Evolutionary conservation across 1,284 basidiomycete species (phyloP).

Genomic region (Trichosporon sp.): DNA sequence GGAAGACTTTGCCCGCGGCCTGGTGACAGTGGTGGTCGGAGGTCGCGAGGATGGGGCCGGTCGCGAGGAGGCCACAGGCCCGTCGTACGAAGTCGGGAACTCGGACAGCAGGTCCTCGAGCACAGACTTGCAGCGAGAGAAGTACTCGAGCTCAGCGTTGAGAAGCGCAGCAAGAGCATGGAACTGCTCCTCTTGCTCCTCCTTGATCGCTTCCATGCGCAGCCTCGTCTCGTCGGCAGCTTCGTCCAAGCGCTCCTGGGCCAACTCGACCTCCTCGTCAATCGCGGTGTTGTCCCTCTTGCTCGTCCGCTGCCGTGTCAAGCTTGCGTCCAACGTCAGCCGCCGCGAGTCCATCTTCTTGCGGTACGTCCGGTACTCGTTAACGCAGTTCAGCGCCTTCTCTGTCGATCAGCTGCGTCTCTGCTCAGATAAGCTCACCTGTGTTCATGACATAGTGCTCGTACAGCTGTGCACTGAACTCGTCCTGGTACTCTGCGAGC

Average conservation of each 20-base stretch:
- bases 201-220: conserved; percentile 68
- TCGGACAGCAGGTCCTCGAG: conserved; percentile 60
- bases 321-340: conserved; percentile 67
- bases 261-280: conserved; percentile 67
- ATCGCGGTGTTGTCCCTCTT: conserved; percentile 61
- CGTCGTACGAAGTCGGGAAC: conserved; percentile 52
- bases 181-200: conserved; percentile 64
- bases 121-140: conserved; percentile 63
- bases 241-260: conserved; percentile 74
- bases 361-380: conserved; percentile 45
- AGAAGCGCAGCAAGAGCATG: conserved; percentile 61
- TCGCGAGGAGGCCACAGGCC: neutral
- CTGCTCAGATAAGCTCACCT: conserved; percentile 25
- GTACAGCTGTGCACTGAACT: conserved; percentile 49
- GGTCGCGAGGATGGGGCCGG: neutral
- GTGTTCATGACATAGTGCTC: conserved; percentile 69
- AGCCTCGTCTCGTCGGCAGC: conserved; percentile 68
- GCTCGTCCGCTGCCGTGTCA: conserved; percentile 58
- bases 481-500: conserved; percentile 54
- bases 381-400: conserved; percentile 49
- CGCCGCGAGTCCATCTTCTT: conserved; percentile 68
- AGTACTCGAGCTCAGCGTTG: conserved; percentile 65
- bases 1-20: conserved; percentile 12
- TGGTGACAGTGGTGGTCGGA: too few species aligned
- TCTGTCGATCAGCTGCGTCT: conserved; percentile 34